Base-by-base conservation (phyloP, 2,329 filamentous ascomycete species). In the Grosmannia penicillata region DNA sequence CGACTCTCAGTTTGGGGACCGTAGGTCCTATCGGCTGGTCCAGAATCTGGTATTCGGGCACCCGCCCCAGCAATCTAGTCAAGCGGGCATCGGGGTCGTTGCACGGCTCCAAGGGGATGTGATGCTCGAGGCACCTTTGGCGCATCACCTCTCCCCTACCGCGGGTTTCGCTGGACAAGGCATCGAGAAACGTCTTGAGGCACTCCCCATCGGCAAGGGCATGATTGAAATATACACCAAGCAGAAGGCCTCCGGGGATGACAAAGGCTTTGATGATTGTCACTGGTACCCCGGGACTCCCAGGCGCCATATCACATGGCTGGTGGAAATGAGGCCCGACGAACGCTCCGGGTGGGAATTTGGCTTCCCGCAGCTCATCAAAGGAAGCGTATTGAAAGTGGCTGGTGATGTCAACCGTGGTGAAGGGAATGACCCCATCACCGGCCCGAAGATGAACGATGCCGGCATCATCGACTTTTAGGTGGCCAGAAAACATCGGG, bases 151-250 rank as follows among this genome's bases (percentile, higher is more conserved):
- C n/a, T n/a, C n/a, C n/a, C n/a, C n/a, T n/a, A n/a, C n/a, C n/a
- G n/a, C n/a, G n/a, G 7, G 57, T 61, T 43, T 55, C 51, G 3
- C 51, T 52, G 4, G 59, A 55, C 32, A 66, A 56, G 11, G 51
- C 52, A 24, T 60, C 51, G 4, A 65, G 45, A 36, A 66, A 62
- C 6, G 56, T 51, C 17, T 48, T 45, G 17, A 63, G 49, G 17
- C 58, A 60, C 23, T 56, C 53, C 10, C 61, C 62, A 36, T 66
- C 62, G 14, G 56, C 58, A 19, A 63, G 47, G 7, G 60, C 50
- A 40, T 65, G 62, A 41, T 63, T 59, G 33, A 65, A 48, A 41
- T 54, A 61, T n/a, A 60, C 43, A 6, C 51, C 55, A 18, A 66
- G 51, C 7, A 65, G 41, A 9, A 65, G 37, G 1, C 62, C 62